phyloP scores from a whole-genome alignment of 108 stramenopile genomes.

The Nitzschia sp. region DNA sequence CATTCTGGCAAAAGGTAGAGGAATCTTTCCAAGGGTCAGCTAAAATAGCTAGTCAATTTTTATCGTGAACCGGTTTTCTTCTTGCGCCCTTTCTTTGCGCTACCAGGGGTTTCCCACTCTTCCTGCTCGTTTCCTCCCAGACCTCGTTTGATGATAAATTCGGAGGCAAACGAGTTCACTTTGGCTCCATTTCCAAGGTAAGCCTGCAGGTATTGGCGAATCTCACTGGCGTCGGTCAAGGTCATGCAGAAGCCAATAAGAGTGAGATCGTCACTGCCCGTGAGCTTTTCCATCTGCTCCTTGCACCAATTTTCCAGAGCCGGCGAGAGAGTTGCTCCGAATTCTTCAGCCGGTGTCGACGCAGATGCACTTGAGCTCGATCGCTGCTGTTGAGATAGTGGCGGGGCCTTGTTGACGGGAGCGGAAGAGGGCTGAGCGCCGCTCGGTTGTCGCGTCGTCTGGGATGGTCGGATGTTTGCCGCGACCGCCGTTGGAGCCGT shows the following conservation, averaged over 20 bases:
- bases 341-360: slow-evolving; percentile 63
- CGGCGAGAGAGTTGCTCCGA: slow-evolving; percentile 83
- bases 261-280: slow-evolving; percentile 91
- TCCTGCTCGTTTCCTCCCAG: slow-evolving; percentile 62
- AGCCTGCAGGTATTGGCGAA: slow-evolving; percentile 91
- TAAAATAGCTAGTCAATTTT: not conserved
- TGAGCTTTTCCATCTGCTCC: slow-evolving; percentile 87
- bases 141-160: slow-evolving; percentile 91
- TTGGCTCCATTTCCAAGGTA: slow-evolving; percentile 91
- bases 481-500: slow-evolving; percentile 26
- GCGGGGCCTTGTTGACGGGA: slow-evolving; percentile 4
- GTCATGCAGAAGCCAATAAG: slow-evolving; percentile 96
- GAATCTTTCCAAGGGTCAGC: no score
- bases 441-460: slow-evolving; percentile 17
- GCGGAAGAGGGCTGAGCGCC: not conserved
- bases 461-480: not conserved
- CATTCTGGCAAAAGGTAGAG: no score
- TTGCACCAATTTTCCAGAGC: slow-evolving; percentile 91
- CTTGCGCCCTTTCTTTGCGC: slow-evolving; percentile 69
- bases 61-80: slow-evolving; percentile 54
- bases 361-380: slow-evolving; percentile 24
- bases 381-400: slow-evolving; percentile 5
- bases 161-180: slow-evolving; percentile 93
- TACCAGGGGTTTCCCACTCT: slow-evolving; percentile 77
- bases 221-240: slow-evolving; percentile 85